These are phyloP conservation scores for Skeletonema costatum DNA, from an alignment of 108 stramenopile genomes.

Conservation along the genomic window DNA sequence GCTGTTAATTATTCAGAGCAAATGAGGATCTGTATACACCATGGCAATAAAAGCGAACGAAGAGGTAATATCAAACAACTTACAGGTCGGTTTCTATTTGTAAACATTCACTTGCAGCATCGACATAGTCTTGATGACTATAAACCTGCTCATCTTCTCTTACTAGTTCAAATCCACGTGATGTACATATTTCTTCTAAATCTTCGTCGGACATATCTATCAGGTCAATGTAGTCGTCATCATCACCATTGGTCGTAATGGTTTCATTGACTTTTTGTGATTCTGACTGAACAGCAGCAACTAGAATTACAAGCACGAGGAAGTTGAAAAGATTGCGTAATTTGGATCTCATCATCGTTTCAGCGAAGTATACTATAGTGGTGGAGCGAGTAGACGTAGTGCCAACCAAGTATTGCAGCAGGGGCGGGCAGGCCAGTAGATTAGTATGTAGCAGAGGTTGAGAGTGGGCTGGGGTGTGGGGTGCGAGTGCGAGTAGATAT, in stretches of 20 bases:
- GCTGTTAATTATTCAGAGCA: slow-evolving; percentile 26
- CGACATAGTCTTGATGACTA: slow-evolving; percentile 76
- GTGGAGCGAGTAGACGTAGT: too few relatives aligned
- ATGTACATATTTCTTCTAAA: slow-evolving; percentile 71
- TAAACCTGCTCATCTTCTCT: slow-evolving; percentile 42
- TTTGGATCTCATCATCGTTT: background rate
- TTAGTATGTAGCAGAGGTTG: background rate
- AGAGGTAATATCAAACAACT: slow-evolving; percentile 17
- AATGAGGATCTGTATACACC: background rate
- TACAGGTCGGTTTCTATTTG: slow-evolving; percentile 80
- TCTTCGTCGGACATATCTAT: slow-evolving; percentile 66
- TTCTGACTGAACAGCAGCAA: background rate
- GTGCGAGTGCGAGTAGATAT: too few relatives aligned
- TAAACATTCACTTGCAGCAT: slow-evolving; percentile 83
- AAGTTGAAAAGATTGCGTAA: background rate
- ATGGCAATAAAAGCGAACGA: background rate
- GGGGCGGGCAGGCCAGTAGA: background rate
- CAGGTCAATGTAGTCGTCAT: slow-evolving; percentile 46
- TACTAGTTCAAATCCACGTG: slow-evolving; percentile 79
- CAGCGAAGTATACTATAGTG: too few relatives aligned
- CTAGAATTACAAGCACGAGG: background rate
- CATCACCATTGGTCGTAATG: background rate
- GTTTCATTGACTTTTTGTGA: background rate
- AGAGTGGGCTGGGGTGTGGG: too few relatives aligned
- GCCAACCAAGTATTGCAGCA: background rate